Percentiles rank a stretch among this genome's conserved stretches.
Evolutionary conservation across 1,284 basidiomycete species (phyloP).

Genomic region (Heterobasidion irregulare): DNA sequence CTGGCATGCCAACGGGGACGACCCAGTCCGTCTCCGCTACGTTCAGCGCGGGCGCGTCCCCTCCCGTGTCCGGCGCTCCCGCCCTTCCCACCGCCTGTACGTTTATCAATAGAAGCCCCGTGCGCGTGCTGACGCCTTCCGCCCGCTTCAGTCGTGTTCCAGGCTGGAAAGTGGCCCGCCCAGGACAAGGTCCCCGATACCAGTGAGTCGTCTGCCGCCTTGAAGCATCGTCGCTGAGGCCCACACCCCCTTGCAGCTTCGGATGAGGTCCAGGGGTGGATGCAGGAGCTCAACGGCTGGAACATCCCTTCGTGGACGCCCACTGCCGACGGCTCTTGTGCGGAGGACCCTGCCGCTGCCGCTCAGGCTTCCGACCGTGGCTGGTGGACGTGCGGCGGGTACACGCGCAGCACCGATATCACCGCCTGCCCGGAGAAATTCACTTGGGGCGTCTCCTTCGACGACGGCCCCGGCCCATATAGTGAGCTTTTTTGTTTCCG

Average conservation of each 20-base stretch:
- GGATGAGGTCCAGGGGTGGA: conserved; percentile 63
- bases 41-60: conserved; percentile 47
- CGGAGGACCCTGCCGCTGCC: conserved; percentile 47
- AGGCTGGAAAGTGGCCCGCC: conserved; percentile 48
- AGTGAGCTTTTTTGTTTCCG: conserved; percentile 38
- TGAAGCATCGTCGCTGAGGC: neutral
- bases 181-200: conserved; percentile 65
- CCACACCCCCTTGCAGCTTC: conserved; percentile 31
- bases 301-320: conserved; percentile 58
- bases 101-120: conserved; percentile 15
- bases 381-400: conserved; percentile 89
- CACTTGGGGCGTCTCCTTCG: conserved; percentile 80
- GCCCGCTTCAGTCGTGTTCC: conserved; percentile 39
- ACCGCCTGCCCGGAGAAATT: conserved; percentile 71
- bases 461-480: conserved; percentile 79
- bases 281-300: conserved; percentile 67
- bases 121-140: neutral
- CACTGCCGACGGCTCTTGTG: conserved; percentile 61
- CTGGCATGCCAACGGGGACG: conserved; percentile 54
- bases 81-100: conserved; percentile 53
- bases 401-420: conserved; percentile 60
- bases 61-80: conserved; percentile 58
- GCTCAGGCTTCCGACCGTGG: conserved; percentile 52
- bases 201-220: conserved; percentile 25
- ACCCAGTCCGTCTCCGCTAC: conserved; percentile 44